Base-by-base conservation (phyloP, 495 filamentous ascomycete genomes). In the Annulohypoxylon stygium region DNA sequence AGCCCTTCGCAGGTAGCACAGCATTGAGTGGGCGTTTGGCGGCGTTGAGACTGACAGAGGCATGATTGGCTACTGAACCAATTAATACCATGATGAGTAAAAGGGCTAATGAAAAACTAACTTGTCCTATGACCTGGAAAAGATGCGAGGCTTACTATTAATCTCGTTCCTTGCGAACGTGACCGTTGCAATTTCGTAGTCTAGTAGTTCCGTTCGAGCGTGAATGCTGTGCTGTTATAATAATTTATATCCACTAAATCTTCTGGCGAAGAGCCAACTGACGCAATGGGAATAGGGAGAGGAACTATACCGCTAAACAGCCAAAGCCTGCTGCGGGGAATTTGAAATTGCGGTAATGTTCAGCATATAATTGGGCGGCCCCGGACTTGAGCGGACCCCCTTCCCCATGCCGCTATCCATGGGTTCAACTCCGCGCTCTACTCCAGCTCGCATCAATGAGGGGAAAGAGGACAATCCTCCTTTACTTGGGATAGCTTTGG, bases 11-110 rank as follows among this genome's bases (percentile, higher is more conserved):
- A 45, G 34, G 69, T 63, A 63, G 26, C 25, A 59, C 23, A 53
- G 67, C 67, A 68, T 65, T 59, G 37, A 34, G 26, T n/a, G 67
- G 72, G 72, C 60, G 68, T 67, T 67, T 8, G n/a, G 59, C 11
- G 63, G 64, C 36, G 61, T 74, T 43, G 37, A 58, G 43, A 33
- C 25, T 39, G 25, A 4, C 10, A n/a, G 50, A 33, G 11, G 9
- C 30, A 50, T 59, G 37, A 37, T 54, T 53, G 51, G 43, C 37
- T 60, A 45, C 26, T 45, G 51, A 51, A 65, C 18, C 20, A 48
- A 50, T n/a, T 62, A 62, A 54, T 66, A 54, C 39, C 50, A 62
- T 36, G 2, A 47, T 41, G 30, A 47, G 34, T 60, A 25, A 65
- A 58, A 69, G 55, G 61, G 14, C 47, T 18, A 60, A 65, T 37